Base-by-base conservation (phyloP, 768 basidiomycete species). In the Strobilomyces echinocephalus region DNA sequence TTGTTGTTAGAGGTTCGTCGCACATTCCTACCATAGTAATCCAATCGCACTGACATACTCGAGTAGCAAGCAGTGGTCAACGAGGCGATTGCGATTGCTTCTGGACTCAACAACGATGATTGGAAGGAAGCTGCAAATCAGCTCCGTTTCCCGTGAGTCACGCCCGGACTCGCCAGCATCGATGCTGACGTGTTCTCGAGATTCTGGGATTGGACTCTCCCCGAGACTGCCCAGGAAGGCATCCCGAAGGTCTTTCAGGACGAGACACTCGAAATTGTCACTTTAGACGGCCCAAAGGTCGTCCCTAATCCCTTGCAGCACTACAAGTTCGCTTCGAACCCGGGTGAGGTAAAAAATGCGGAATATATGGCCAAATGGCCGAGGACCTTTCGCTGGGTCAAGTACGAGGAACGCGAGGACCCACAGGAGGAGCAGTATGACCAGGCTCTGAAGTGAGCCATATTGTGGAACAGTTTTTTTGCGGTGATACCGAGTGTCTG, bases 111-210 rank as follows among this genome's bases (percentile, higher is more conserved):
- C 8, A 7, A 26, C 14, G 52, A 49, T 21, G 18, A 43, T 14
- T 62, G 61, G 61, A 20, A 63, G 12, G 39, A 50, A 41, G 41
- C 54, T 2, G 61, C 61, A 24, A 50, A 42, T 33, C 10, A 48
- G 1, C 52, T 63, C 39, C 61, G 61, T 47, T 49, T 47, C 45
- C 61, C 61, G 61, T 62, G 33, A 49, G 61, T 52, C 16, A 3
- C 31, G 20, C n/a, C 8, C 10, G n/a, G 2, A 16, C 11, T 5
- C 4, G 3, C 8, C 4, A 1, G 28, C 9, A 35, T 15, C 8
- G 1, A 42, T 5, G 3, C 26, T 35, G 4, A 48, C n/a, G 24
- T 39, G 35, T 40, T 20, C 5, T 36, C 28, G 2, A 62, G 61
- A 8, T 62, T 53, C 36, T 62, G 61, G 61, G 57, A 60, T 33